These are phyloP conservation scores for Vanrija sp. DNA, from an alignment of 1,284 basidiomycete genomes.

Conservation along the genomic window DNA sequence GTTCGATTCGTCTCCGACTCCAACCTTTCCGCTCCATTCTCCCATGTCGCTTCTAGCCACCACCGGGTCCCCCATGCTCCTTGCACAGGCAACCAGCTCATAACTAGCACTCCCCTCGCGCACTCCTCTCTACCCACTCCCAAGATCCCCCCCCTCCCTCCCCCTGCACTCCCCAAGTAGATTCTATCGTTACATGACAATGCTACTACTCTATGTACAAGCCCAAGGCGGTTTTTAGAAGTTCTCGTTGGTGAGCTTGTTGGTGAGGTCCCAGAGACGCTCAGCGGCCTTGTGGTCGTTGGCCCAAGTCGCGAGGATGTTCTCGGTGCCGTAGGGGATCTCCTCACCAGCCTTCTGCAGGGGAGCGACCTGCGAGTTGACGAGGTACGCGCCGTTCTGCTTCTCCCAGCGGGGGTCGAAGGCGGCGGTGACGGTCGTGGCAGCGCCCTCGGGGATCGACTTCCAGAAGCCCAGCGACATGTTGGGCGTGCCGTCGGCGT, in stretches of 20 bases:
- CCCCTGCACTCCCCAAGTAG: too few species aligned
- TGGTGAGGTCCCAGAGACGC: conserved; percentile 2
- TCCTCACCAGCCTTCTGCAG: neutral
- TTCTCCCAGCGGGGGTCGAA: conserved; percentile 5
- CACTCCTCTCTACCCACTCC: too few species aligned
- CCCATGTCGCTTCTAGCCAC: too few species aligned
- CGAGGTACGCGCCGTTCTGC: conserved; percentile 7
- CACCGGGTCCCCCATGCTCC: too few species aligned
- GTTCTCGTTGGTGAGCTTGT: neutral
- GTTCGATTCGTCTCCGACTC: too few species aligned
- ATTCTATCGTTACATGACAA: too few species aligned
- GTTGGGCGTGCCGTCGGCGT: conserved; percentile 7
- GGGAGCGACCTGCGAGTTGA: conserved; percentile 5
- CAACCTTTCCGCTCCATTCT: too few species aligned
- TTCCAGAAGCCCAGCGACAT: neutral
- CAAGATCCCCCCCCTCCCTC: too few species aligned
- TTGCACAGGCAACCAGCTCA: too few species aligned
- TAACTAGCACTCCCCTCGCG: too few species aligned
- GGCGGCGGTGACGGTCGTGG: conserved; percentile 9
- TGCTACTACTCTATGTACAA: neutral
- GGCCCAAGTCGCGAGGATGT: neutral
- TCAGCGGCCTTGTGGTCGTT: neutral
- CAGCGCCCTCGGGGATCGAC: conserved; percentile 7
- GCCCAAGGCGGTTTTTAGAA: neutral
- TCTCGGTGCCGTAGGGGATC: neutral